Evolutionary conservation across 2,329 filamentous ascomycete species (phyloP).

Genomic region (Alternaria triticimaculans): DNA sequence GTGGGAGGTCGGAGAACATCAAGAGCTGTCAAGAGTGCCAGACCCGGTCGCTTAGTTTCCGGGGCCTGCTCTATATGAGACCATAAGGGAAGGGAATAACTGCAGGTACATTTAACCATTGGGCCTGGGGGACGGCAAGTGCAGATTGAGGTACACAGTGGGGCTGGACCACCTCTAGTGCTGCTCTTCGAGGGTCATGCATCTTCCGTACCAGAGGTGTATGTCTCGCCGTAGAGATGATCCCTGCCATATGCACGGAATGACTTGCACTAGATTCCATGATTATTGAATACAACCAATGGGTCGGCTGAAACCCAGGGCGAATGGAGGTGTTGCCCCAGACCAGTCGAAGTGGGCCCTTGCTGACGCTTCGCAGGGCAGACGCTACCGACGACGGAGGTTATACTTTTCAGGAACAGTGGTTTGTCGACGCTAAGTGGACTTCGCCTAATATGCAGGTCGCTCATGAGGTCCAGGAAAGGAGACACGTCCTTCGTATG

Average conservation of each 20-base stretch:
- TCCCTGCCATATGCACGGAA: slow-evolving; percentile 5
- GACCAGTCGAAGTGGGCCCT: slow-evolving; percentile 2
- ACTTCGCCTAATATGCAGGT: slow-evolving; percentile 10
- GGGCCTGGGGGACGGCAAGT: slow-evolving; percentile 6
- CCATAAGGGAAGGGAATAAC: slow-evolving; percentile 4
- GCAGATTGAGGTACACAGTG: slow-evolving; percentile 3
- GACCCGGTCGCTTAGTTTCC: neutral
- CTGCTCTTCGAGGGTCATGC: slow-evolving; percentile 6
- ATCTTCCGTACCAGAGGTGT: slow-evolving; percentile 2
- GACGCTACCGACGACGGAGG: slow-evolving; percentile 4
- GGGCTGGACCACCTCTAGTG: slow-evolving; percentile 4
- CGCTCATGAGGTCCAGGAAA: neutral
- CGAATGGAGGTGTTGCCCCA: slow-evolving; percentile 4
- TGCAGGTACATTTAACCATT: slow-evolving; percentile 5
- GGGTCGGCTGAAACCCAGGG: slow-evolving; percentile 3
- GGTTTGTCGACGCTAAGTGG: neutral
- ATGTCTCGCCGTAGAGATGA: slow-evolving; percentile 5
- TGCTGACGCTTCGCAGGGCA: neutral
- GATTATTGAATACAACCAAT: slow-evolving; percentile 5
- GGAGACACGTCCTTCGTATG: neutral
- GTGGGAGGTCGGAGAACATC: slow-evolving; percentile 1
- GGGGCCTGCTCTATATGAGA: slow-evolving; percentile 8
- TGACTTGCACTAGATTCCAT: slow-evolving; percentile 10
- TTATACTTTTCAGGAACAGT: slow-evolving; percentile 5
- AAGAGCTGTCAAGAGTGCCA: slow-evolving; percentile 5